These are phyloP conservation scores for Elasticomyces elasticus DNA, from an alignment of 495 filamentous ascomycete species.

Conservation along the genomic window DNA sequence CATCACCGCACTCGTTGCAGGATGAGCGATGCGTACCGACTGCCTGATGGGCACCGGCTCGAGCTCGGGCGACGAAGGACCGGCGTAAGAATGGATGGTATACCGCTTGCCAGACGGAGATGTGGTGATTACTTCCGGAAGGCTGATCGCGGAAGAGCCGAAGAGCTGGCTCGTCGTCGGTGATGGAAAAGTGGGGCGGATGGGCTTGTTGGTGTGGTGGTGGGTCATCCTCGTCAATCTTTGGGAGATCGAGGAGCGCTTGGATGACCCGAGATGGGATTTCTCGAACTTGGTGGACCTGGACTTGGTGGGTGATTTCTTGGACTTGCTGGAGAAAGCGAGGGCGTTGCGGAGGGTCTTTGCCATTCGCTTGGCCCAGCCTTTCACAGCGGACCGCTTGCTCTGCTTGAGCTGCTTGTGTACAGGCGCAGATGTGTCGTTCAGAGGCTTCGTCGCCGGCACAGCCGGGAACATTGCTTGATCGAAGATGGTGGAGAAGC, in stretches of 20 bases:
- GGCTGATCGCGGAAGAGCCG: neutral
- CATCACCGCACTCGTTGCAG: neutral
- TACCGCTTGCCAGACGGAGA: neutral
- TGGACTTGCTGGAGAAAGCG: neutral
- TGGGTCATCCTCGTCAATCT: slow-evolving; percentile 4
- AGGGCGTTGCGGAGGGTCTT: neutral
- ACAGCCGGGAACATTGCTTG: neutral
- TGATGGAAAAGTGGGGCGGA: neutral
- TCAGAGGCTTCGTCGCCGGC: neutral
- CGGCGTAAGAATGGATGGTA: neutral
- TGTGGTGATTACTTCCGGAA: neutral
- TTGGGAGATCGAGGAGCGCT: neutral
- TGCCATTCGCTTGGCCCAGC: neutral
- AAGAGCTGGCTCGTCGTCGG: neutral
- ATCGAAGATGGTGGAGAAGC: neutral
- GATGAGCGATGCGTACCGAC: neutral
- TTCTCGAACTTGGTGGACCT: too few relatives aligned
- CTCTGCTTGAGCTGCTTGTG: neutral
- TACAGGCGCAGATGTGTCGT: neutral
- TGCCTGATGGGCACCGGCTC: neutral
- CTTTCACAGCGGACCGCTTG: neutral
- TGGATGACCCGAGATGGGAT: neutral
- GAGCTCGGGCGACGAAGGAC: neutral
- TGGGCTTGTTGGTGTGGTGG: too few relatives aligned
- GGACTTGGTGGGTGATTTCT: neutral